Base-by-base conservation (phyloP, 805 yeast genomes). In the Metschnikowia aberdeeniae region DNA sequence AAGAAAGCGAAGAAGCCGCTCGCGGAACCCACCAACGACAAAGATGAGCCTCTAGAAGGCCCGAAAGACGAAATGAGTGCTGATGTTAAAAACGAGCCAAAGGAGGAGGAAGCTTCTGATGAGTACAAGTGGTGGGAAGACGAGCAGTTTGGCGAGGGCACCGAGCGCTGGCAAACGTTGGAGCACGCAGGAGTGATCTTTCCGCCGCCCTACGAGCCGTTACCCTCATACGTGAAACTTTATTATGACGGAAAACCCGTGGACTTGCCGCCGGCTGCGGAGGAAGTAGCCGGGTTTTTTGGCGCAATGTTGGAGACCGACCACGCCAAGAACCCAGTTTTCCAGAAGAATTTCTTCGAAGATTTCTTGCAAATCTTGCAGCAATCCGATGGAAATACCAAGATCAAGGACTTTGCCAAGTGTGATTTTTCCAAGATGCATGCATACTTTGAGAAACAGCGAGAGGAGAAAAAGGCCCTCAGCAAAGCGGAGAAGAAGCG, bases 201-300 rank as follows among this genome's bases (percentile, higher is more conserved):
- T 58, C 97, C 99, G 2, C 97, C 98, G 0, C 84, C 80, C 3
- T 92, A 92, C 62, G 90, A 84, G 59, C 89, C 93, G 3, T 67
- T 92, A 36, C 98, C 98, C 0, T 68, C 78, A 5, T 76, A 79
- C 56, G 86, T 90, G 33, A 87, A 85, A 59, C 56, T 92, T 43
- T 75, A 78, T 47, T 90, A 92, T 58, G 84, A 85, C 54, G 88
- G 87, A 0, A 74, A 78, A 52, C 86, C 93, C 0, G 90, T 90
- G 0, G 71, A 70, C 26, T 71, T 92, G 46, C 92, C 96, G 1
- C 67, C 70, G 1, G 86, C 75, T 45, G 97, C 97, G 2, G 99
- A 92, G 66, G 98, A 92, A 64, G 97, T 92, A 30, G 98, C 97
- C 0, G 97, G 97, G 0, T 92, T 89, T 59, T 92, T 76, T 63